Conservation (phyloP, 768 basidiomycete species). For the Collybia sordida region DNA sequence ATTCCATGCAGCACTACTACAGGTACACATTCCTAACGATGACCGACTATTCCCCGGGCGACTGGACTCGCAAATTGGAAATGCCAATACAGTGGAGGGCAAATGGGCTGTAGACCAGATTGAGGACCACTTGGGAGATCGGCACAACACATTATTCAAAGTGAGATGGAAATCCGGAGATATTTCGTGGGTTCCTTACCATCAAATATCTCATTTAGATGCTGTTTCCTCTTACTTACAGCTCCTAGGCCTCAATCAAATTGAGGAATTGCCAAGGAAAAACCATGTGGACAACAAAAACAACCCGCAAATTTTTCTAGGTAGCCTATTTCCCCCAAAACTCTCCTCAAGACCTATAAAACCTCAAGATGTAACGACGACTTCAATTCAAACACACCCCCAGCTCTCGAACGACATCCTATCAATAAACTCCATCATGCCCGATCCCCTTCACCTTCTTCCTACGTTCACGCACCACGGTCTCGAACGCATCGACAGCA, state of each 20-base stretch:
- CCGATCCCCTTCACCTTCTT: neutral
- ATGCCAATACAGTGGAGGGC: constrained; percentile 7
- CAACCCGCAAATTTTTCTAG: neutral
- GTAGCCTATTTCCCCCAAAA: too few species aligned
- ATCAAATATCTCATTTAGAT: constrained; percentile 9
- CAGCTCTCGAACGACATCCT: neutral
- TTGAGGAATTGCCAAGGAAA: neutral
- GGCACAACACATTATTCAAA: constrained; percentile 14
- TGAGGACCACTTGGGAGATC: constrained; percentile 10
- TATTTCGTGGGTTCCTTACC: constrained; percentile 15
- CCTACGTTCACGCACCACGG: neutral
- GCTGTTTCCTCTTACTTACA: constrained; percentile 16
- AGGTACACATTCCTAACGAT: too few species aligned
- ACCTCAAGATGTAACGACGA: neutral
- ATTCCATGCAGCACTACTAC: constrained; percentile 13
- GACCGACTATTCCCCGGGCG: too few species aligned
- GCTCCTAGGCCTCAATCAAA: neutral
- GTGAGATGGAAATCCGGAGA: constrained; percentile 20
- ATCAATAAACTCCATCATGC: neutral
- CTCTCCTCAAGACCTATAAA: neutral
- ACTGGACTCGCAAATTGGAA: constrained; percentile 15
- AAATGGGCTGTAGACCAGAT: constrained; percentile 17
- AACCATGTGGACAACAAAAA: neutral
- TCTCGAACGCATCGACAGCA: neutral
- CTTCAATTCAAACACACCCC: neutral